Base-by-base conservation (phyloP, 805 yeast species). In the Starmerella stellata region DNA sequence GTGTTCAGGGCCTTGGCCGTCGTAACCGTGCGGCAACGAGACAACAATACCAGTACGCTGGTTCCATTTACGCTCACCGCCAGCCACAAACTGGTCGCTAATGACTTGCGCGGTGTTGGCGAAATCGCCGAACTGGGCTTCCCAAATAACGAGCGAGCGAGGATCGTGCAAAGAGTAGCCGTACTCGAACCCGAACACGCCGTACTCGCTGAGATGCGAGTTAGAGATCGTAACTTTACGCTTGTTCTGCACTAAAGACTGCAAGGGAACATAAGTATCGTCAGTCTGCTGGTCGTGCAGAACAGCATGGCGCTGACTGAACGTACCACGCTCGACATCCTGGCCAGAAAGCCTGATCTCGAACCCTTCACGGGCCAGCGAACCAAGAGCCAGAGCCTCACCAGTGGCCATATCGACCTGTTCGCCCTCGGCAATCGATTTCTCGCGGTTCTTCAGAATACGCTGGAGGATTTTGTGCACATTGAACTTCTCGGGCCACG, bases 1-100 rank as follows among this genome's bases (percentile, higher is more conserved):
- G 65, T 90, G 99, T 68, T 90, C 99, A 49, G 99, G 96, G 55
- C 99, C 99, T 68, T 90, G 98, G 50, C 99, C 99, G 60, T 90
- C 99, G 61, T 85, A 90, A 66, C 99, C 99, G 60, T 90, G 99
- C 42, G 99, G 99, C 63, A 90, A 70, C 3, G 95, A 81, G 52
- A 90, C 65, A 29, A 90, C 93, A 43, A 90, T 59, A 60, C 99
- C 99, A 13, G 95, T 81, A 65, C 99, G 79, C 70, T 90, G 98
- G 60, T 81, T 79, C 99, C 99, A 90, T 67, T 90, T 90, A 50
- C 85, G 73, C 67, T 90, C 99, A 60, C 93, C 98, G 58, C 85
- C 81, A 34, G 95, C 79, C 57, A 90, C 72, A 60, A 90, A 90
- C 68, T 90, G 98, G 62, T 90, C 99, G 52, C 81, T 70, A 52